Evolutionary conservation across 2,329 filamentous ascomycete genomes (phyloP).

Genomic region (Trichophyton verrucosum): DNA sequence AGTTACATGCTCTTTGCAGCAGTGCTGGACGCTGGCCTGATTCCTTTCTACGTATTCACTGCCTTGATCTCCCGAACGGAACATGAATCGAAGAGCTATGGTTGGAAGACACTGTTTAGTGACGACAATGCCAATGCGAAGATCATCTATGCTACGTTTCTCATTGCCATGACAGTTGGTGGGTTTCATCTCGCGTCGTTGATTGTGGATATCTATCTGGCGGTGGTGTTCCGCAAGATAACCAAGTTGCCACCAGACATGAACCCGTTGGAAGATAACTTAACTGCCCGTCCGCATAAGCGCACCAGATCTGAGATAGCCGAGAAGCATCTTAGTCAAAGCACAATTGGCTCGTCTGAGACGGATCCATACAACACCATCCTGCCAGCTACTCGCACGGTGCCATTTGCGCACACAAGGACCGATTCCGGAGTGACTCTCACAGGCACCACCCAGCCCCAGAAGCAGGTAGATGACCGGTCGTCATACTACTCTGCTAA

Average conservation of each 20-base stretch:
- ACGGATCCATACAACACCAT: slow-evolving; percentile 27
- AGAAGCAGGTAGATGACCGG: slow-evolving; percentile 30
- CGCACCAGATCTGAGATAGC: slow-evolving; percentile 53
- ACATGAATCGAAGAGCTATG: slow-evolving; percentile 30
- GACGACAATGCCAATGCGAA: slow-evolving; percentile 43
- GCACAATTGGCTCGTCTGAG: slow-evolving; percentile 32
- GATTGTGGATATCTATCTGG: slow-evolving; percentile 60
- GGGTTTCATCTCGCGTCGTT: slow-evolving; percentile 61
- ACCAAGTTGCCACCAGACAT: slow-evolving; percentile 75
- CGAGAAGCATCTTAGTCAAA: slow-evolving; percentile 50
- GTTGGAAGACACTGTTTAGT: slow-evolving; percentile 59
- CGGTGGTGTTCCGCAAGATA: slow-evolving; percentile 70
- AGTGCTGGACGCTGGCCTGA: slow-evolving; percentile 55
- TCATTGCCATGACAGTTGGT: slow-evolving; percentile 50
- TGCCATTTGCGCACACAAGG: slow-evolving; percentile 74
- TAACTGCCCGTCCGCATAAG: slow-evolving; percentile 65
- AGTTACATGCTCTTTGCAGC: slow-evolving; percentile 81
- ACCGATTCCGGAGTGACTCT: slow-evolving; percentile 48
- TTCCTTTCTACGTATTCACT: slow-evolving; percentile 52
- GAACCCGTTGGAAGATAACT: slow-evolving; percentile 80
- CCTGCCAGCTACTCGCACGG: slow-evolving; percentile 33
- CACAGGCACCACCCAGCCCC: slow-evolving; percentile 29
- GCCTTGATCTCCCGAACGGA: slow-evolving; percentile 43
- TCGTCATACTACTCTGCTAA: slow-evolving; percentile 40
- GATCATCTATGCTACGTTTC: slow-evolving; percentile 56